Percentiles rank a stretch among this genome's conserved stretches.
These are phyloP conservation scores for Lenzites betulinus DNA, from an alignment of 768 basidiomycete genomes.

Conservation along the genomic window DNA sequence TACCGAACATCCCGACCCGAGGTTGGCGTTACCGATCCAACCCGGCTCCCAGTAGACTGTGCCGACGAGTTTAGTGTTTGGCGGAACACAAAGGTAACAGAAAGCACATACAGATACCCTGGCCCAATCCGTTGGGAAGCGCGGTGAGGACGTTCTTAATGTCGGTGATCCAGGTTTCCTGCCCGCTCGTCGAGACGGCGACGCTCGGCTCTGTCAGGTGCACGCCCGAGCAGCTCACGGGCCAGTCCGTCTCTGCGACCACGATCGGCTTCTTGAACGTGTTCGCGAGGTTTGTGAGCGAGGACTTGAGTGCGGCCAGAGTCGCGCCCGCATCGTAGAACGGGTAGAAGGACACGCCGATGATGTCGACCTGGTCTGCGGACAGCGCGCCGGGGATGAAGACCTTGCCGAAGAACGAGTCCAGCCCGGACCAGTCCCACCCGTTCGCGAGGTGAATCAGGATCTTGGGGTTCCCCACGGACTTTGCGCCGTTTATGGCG, in stretches of 20 bases:
- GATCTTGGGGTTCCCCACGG: constrained; percentile 47
- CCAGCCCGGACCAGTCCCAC: constrained; percentile 49
- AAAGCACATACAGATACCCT: constrained; percentile 46
- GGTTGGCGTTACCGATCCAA: constrained; percentile 58
- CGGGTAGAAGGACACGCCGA: constrained; percentile 68
- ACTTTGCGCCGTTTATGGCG: constrained; percentile 54
- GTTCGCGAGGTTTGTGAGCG: constrained; percentile 51
- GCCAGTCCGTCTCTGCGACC: constrained; percentile 70
- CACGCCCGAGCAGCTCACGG: constrained; percentile 45
- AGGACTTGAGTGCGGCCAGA: constrained; percentile 47
- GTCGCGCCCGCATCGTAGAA: constrained; percentile 65
- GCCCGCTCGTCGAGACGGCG: constrained; percentile 51
- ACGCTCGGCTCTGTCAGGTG: constrained; percentile 50
- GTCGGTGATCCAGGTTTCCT: constrained; percentile 53
- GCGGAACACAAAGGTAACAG: no score
- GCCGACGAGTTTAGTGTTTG: no score
- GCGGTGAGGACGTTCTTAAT: constrained; percentile 49
- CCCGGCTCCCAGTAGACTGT: constrained; percentile 66
- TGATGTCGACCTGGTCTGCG: constrained; percentile 52
- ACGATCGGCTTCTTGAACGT: constrained; percentile 56
- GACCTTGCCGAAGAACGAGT: constrained; percentile 52
- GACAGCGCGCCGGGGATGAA: constrained; percentile 55
- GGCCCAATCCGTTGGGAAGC: constrained; percentile 36
- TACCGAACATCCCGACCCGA: constrained; percentile 34
- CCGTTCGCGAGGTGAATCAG: constrained; percentile 66